phyloP scores from a whole-genome alignment of 1,284 basidiomycete genomes.

The Laetiporus sulphureus region DNA sequence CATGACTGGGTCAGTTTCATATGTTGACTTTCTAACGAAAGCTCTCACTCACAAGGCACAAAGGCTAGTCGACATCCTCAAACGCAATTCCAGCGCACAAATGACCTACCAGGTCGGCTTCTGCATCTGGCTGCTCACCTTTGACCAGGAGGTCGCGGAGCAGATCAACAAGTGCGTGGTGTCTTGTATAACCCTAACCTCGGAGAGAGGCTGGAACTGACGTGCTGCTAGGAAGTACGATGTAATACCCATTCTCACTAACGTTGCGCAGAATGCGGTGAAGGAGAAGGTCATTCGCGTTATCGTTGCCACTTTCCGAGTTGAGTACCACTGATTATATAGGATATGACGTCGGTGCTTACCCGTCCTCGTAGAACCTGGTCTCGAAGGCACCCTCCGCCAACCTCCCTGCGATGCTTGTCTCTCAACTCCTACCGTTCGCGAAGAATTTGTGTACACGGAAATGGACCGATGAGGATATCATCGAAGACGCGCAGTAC shows the following conservation, averaged over 20 bases:
- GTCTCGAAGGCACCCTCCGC: slow-evolving; percentile 74
- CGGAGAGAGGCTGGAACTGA: background rate
- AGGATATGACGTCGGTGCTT: background rate
- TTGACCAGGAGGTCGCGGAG: slow-evolving; percentile 80
- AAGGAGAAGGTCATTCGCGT: slow-evolving; percentile 98
- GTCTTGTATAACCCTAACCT: background rate
- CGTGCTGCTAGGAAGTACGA: slow-evolving; percentile 71
- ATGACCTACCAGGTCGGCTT: slow-evolving; percentile 93
- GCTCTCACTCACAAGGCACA: slow-evolving; percentile 1
- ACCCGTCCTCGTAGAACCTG: slow-evolving; percentile 60
- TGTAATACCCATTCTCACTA: slow-evolving; percentile 81
- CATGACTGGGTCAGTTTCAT: slow-evolving; percentile 49
- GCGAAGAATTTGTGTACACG: slow-evolving; percentile 77
- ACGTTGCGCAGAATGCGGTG: slow-evolving; percentile 83
- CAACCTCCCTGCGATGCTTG: slow-evolving; percentile 91
- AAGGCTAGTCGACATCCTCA: slow-evolving; percentile 76
- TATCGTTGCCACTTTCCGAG: slow-evolving; percentile 88
- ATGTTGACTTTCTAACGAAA: background rate
- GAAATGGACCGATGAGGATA: slow-evolving; percentile 94
- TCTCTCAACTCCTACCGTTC: slow-evolving; percentile 82
- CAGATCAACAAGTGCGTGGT: slow-evolving; percentile 60
- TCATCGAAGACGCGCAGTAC: slow-evolving; percentile 87
- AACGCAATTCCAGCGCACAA: slow-evolving; percentile 76
- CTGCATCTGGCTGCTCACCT: slow-evolving; percentile 92
- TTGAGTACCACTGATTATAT: slow-evolving; percentile 22